Conservation (phyloP, 768 basidiomycete species). For the Cyathus striatus region DNA sequence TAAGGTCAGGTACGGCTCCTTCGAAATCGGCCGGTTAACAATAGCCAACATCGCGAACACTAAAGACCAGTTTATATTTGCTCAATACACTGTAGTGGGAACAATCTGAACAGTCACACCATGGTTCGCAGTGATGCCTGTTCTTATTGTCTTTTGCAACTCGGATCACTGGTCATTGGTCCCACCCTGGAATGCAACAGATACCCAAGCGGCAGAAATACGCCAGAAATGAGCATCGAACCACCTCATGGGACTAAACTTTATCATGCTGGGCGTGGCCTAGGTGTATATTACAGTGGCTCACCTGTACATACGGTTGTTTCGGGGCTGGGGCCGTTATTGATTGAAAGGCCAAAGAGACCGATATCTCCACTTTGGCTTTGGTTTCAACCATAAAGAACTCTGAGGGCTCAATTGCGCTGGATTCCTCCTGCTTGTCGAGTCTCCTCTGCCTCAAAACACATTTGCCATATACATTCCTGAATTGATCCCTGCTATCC, state of each 20-base stretch:
- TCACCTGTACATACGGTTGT: constrained; percentile 13
- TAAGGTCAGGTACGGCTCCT: constrained; percentile 33
- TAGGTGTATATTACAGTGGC: constrained; percentile 16
- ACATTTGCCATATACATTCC: too few relatives aligned
- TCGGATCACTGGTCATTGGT: constrained; percentile 13
- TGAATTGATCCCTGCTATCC: too few relatives aligned
- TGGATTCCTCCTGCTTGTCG: background rate
- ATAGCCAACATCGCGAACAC: constrained; percentile 19
- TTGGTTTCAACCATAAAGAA: constrained; percentile 18
- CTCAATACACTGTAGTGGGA: too few relatives aligned
- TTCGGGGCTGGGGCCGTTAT: constrained; percentile 19
- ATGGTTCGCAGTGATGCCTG: constrained; percentile 18
- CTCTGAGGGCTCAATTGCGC: background rate
- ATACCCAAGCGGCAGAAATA: constrained; percentile 20
- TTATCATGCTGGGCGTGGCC: constrained; percentile 17
- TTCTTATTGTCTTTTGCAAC: constrained; percentile 24
- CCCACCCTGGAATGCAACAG: constrained; percentile 26
- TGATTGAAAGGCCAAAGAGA: constrained; percentile 15
- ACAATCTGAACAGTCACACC: constrained; percentile 22
- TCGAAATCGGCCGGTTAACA: constrained; percentile 13
- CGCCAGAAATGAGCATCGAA: constrained; percentile 18
- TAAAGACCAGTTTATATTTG: constrained; percentile 13
- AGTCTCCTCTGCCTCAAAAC: too few relatives aligned
- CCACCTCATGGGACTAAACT: constrained; percentile 32
- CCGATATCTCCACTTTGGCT: constrained; percentile 22